Percentiles rank a stretch among this genome's conserved stretches.
phyloP scores from a whole-genome alignment of 805 yeast species.

The Nakazawaea wyomingensis region DNA sequence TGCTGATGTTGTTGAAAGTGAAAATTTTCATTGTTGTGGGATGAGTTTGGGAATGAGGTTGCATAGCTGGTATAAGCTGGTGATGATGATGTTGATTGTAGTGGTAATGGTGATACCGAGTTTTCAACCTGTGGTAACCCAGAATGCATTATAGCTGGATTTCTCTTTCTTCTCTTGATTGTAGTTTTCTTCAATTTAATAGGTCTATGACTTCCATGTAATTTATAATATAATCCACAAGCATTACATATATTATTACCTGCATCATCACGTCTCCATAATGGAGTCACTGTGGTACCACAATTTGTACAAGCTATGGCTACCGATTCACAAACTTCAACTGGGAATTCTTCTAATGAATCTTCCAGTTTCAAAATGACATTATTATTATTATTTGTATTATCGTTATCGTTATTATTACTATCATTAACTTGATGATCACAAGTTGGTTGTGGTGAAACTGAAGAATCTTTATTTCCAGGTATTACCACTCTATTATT shows the following conservation, averaged over 20 bases:
- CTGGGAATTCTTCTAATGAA: conserved; percentile 37
- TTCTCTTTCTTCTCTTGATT: conserved; percentile 68
- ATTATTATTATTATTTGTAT: too few relatives aligned
- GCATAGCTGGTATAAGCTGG: not conserved
- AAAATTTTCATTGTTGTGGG: too few relatives aligned
- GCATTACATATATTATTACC: conserved; percentile 89
- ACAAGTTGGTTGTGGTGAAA: not conserved
- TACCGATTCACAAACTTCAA: conserved; percentile 63
- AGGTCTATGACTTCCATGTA: conserved; percentile 77
- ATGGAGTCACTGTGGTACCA: conserved; percentile 78
- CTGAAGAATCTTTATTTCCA: not conserved
- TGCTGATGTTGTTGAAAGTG: too few relatives aligned
- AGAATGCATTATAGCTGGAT: not conserved
- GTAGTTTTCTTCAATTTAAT: conserved; percentile 66
- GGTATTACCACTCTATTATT: conserved; percentile 54
- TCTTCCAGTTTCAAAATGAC: conserved; percentile 4
- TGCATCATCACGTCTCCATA: conserved; percentile 78
- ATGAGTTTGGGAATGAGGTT: too few relatives aligned
- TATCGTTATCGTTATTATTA: too few relatives aligned
- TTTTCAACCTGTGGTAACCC: not conserved
- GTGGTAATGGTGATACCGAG: not conserved
- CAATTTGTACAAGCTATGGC: conserved; percentile 82
- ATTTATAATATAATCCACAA: conserved; percentile 71
- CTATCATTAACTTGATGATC: not conserved
- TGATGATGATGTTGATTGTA: not conserved